Percentiles rank a stretch among this genome's conserved stretches.
phyloP scores from a whole-genome alignment of 495 filamentous ascomycete genomes.

The Tuber brumale region DNA sequence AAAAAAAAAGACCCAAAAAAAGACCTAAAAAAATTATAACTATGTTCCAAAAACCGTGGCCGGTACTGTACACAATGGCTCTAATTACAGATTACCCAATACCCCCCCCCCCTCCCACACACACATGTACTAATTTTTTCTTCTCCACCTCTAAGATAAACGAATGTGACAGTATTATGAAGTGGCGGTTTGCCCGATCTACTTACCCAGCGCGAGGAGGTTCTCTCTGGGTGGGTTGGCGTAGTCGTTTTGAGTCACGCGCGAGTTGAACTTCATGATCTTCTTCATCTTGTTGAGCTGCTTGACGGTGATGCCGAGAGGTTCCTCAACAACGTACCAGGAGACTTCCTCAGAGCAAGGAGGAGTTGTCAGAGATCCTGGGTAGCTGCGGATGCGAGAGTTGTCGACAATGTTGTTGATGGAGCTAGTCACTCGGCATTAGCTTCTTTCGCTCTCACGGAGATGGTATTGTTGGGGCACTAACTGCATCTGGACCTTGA shows the following conservation, averaged over 20 bases:
- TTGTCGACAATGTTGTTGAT: slow-evolving; percentile 11
- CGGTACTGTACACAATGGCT: too few relatives aligned
- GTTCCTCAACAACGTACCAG: slow-evolving; percentile 54
- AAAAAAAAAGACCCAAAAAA: too few relatives aligned
- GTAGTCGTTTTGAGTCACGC: slow-evolving; percentile 50
- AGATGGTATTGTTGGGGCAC: background rate
- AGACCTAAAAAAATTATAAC: background rate
- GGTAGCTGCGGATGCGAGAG: slow-evolving; percentile 45
- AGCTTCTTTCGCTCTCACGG: background rate
- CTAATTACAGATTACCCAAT: background rate
- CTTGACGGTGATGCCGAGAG: slow-evolving; percentile 48
- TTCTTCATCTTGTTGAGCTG: slow-evolving; percentile 52
- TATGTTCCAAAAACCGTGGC: background rate
- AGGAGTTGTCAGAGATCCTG: slow-evolving; percentile 61
- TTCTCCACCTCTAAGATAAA: background rate
- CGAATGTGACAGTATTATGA: background rate
- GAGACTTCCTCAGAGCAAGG: slow-evolving; percentile 59
- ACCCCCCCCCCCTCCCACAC: background rate
- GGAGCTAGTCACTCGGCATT: slow-evolving; percentile 3
- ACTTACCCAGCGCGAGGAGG: background rate
- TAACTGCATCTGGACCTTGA: slow-evolving; percentile 7
- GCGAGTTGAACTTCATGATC: slow-evolving; percentile 59
- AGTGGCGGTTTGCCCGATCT: background rate
- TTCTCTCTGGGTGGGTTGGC: slow-evolving; percentile 14
- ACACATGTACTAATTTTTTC: background rate